Evolutionary conservation across 768 basidiomycete genomes (phyloP).

Genomic region (Leccinum uliginosum): DNA sequence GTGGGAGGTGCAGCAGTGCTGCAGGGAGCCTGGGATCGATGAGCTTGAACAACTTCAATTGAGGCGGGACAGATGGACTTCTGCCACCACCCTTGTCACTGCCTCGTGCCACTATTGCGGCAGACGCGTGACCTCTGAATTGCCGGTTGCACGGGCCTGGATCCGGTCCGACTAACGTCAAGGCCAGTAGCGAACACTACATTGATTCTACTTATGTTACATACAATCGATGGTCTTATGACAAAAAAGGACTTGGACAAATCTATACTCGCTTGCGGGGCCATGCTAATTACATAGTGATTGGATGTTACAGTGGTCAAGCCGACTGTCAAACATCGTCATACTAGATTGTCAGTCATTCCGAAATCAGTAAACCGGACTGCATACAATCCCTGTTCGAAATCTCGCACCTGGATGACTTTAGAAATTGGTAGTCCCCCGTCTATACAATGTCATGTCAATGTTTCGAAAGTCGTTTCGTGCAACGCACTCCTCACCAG

Average conservation of each 20-base stretch:
- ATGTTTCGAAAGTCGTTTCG: not conserved
- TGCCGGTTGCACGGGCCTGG: too few species aligned
- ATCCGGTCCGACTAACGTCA: too few species aligned
- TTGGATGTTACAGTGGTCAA: not conserved
- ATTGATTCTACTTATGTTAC: not conserved
- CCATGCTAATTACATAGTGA: too few species aligned
- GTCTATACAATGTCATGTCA: slow-evolving; percentile 2
- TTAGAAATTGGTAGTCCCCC: slow-evolving; percentile 16
- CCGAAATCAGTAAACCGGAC: not conserved
- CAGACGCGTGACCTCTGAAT: too few species aligned
- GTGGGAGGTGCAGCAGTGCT: too few species aligned
- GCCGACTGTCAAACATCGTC: slow-evolving; percentile 22
- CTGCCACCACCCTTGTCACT: not conserved
- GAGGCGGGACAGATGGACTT: not conserved
- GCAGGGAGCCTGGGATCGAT: not conserved
- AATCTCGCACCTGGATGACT: slow-evolving; percentile 16
- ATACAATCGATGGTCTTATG: not conserved
- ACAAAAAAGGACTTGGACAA: not conserved
- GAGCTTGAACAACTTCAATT: not conserved
- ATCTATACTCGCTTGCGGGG: slow-evolving; percentile 1
- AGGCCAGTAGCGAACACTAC: too few species aligned
- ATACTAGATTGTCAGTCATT: slow-evolving; percentile 6
- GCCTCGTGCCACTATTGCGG: too few species aligned
- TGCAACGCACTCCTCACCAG: slow-evolving; percentile 6
- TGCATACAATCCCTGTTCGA: not conserved